Evolutionary conservation across 1,139 yeast species (phyloP), one percentile per base, ranked within the genome.

Genomic region (Saccharomyces hybrid): DNA sequence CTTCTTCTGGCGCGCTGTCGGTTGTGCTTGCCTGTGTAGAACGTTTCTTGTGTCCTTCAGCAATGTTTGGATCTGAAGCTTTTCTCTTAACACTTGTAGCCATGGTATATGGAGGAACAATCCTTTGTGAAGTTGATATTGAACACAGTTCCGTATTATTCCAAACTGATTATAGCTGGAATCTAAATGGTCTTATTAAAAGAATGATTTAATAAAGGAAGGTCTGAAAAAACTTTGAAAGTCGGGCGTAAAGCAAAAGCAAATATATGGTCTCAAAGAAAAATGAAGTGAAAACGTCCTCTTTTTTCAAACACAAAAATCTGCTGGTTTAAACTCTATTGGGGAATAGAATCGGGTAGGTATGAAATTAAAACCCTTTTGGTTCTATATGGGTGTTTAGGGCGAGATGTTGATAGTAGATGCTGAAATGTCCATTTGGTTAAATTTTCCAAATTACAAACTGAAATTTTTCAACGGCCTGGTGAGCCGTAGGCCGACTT

Each of bases 1-100:
- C 59, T 11, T 56, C 63, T 11, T 56, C 61, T 5, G 52, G 55
- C 4, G 51, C 63, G 6, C 56, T 59, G 4, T 60, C 62, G 46
- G 51, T 29, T 55, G 14, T 48, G 27, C 9, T 16, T 26, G 13
- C 31, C 28, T 46, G 31, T 31, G 25, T 32, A n/a, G 49, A 16
- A n/a, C 16, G 31, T 31, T 46, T 52, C 47, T 47, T 42, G 13
- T 50, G 32, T 23, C 34, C 31, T 48, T 29, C 23, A 14, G 42
- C 42, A 8, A 38, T 38, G 13, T 46, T 23, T 14, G 9, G 31
- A 25, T 54, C 53, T n/a, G 50, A 29, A 13, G 53, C 58, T 9
- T 52, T 42, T 55, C 60, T 57, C 46, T 59, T 59, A 42, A 56
- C 54, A 16, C 56, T 29, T 28, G 49, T 55, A 53, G 54, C 57